Evolutionary conservation across 2,329 filamentous ascomycete species (phyloP).

Genomic region (Cladosporium sp.): DNA sequence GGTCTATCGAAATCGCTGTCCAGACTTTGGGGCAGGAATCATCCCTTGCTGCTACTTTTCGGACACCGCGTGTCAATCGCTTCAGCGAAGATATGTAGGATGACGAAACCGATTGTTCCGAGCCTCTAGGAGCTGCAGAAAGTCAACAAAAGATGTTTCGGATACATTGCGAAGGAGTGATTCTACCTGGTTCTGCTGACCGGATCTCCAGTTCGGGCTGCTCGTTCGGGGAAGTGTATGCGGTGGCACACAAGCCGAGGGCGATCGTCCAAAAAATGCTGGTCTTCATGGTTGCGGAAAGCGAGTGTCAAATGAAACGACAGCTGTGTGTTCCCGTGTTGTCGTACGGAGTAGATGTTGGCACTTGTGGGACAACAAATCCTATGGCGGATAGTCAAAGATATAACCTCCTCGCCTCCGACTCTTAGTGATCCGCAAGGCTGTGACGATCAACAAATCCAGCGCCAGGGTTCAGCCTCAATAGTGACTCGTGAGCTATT

Average conservation of each 20-base stretch:
- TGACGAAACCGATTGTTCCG: neutral
- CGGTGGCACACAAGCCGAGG: neutral
- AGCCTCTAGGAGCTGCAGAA: neutral
- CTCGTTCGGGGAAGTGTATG: neutral
- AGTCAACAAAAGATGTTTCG: neutral
- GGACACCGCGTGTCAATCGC: neutral
- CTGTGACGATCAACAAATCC: neutral
- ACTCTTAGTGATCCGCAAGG: neutral
- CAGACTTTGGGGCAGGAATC: conserved; percentile 16
- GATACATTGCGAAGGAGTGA: neutral
- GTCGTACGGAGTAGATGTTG: neutral
- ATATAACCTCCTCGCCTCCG: neutral
- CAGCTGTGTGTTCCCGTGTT: neutral
- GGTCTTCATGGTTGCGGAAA: neutral
- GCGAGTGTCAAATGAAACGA: neutral
- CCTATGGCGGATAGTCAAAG: neutral
- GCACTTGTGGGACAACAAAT: neutral
- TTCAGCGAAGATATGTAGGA: neutral
- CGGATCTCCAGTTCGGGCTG: neutral
- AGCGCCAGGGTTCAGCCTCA: neutral
- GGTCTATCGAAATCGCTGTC: conserved; percentile 12
- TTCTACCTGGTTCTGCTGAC: neutral
- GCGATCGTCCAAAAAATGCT: neutral
- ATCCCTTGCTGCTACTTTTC: neutral
- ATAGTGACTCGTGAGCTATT: neutral